Percentiles rank a stretch among this genome's conserved stretches.
These are phyloP conservation scores for Suillus paluster DNA, from an alignment of 768 basidiomycete genomes.

Conservation along the genomic window DNA sequence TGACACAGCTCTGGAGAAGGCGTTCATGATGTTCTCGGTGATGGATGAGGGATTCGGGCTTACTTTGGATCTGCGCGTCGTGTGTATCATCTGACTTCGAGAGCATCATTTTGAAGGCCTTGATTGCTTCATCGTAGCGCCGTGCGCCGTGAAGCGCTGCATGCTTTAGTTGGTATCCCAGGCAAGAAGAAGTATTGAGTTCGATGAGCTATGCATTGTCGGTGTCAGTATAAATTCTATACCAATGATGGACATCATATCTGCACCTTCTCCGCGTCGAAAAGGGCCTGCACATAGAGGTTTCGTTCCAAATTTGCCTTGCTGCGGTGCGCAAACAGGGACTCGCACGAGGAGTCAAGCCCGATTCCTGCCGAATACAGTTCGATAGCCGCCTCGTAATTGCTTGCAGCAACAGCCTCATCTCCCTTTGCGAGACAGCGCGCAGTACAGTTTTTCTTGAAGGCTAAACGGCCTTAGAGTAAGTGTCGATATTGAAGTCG, in stretches of 20 bases:
- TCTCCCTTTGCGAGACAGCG: not conserved
- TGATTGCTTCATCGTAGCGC: not conserved
- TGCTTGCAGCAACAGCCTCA: not conserved
- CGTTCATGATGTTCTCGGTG: not conserved
- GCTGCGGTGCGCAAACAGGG: not conserved
- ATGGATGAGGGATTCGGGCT: not conserved
- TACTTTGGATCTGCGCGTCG: not conserved
- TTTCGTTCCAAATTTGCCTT: not conserved
- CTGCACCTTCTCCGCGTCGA: not conserved
- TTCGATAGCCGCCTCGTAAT: not conserved
- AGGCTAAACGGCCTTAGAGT: not conserved
- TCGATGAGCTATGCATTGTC: not conserved
- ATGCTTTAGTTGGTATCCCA: not conserved
- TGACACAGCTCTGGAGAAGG: not conserved
- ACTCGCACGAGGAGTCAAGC: not conserved
- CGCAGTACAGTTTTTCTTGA: not conserved
- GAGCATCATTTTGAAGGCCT: not conserved
- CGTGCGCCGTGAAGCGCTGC: not conserved
- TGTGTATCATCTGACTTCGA: not conserved
- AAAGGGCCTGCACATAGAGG: not conserved
- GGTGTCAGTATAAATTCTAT: not conserved
- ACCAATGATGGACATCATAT: not conserved
- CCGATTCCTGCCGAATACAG: not conserved
- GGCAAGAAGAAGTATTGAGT: not conserved
- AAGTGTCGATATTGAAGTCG: not conserved